A percentile compares a stretch with the other conserved stretches of the same genome.
These are phyloP conservation scores for Candida pini DNA, from an alignment of 805 yeast genomes.

Conservation along the genomic window DNA sequence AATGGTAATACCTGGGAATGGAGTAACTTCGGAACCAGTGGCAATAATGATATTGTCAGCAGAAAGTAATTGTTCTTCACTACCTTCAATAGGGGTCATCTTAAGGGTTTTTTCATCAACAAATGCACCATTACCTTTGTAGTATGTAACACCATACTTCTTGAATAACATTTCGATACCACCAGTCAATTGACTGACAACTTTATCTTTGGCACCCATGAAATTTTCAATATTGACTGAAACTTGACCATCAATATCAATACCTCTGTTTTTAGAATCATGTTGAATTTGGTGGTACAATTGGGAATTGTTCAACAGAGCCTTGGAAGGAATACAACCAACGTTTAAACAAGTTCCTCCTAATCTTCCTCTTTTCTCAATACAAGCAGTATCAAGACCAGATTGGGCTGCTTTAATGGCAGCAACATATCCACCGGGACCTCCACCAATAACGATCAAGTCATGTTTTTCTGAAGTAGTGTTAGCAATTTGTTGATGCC, in stretches of 20 bases:
- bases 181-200: conserved; percentile 83
- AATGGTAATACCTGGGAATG: conserved; percentile 95
- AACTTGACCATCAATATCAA: conserved; percentile 69
- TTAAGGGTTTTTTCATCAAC: conserved; percentile 70
- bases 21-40: conserved; percentile 97
- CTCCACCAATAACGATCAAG: conserved; percentile 95
- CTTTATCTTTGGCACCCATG: conserved; percentile 88
- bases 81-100: conserved; percentile 84
- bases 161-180: conserved; percentile 95
- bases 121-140: conserved; percentile 90
- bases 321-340: conserved; percentile 98
- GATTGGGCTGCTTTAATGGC: conserved; percentile 98
- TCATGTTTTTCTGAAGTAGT: conserved; percentile 54
- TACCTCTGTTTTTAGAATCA: conserved; percentile 86
- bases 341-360: conserved; percentile 99
- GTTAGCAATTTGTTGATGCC: no score
- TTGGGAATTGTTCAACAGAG: conserved; percentile 90
- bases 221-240: conserved; percentile 68
- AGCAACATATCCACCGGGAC: conserved; percentile 99
- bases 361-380: conserved; percentile 91
- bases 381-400: conserved; percentile 90
- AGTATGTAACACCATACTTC: conserved; percentile 90
- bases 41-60: conserved; percentile 92
- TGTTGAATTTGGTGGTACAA: conserved; percentile 82
- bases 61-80: conserved; percentile 62